Evolutionary conservation across 2,329 filamentous ascomycete species (phyloP), one percentile per base, ranked within the genome.

Genomic region (Hymenotorrendiella dingleyae): DNA sequence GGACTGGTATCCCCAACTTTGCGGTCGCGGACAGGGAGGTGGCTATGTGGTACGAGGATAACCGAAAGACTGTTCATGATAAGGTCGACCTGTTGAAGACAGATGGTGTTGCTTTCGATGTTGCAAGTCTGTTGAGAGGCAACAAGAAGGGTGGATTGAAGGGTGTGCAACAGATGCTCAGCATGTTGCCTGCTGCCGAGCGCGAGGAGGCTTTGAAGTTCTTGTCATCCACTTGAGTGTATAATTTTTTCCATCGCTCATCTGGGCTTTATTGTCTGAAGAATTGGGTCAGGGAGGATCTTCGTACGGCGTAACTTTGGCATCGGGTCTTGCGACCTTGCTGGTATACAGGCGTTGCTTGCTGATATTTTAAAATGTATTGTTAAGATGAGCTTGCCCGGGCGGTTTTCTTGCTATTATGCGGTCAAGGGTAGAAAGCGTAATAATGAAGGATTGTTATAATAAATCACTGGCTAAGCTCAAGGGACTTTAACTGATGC

Each of bases 11-110:
- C 45, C 68, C 80, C 32, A 76, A 86, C 54, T 94, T 94, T 64
- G 78, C 84, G 42, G 76, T 74, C 46, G 80, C 87, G 50, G 93
- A 98, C 64, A 79, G 79, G 56, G 82, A 81, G 54, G 93, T 96
- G 21, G 87, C 90, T 4, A 76, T 83, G 56, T 98, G 93, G 93
- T 97, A 96, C 63, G 93, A 98, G 73, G 83, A 91, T 69, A 93
- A 97, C 70, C 76, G 87, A 62, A 87, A 91, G 73, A 69, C 71
- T 29, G 80, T 98, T 38, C 76, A 84, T 50, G 78, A 84, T 50
- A 94, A 93, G 78, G 80, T 97, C 21, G 89, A 96, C 64, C 68
- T 73, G 10, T 73, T 97, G 59, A 93, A 88, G 76, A 75, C 77
- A 4, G 86, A 95, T 47, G 76, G 79, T 30, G 74, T 85, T 21